Evolutionary conservation across 2,329 filamentous ascomycete genomes (phyloP).

Genomic region (Trichoderma citrinoviride): DNA sequence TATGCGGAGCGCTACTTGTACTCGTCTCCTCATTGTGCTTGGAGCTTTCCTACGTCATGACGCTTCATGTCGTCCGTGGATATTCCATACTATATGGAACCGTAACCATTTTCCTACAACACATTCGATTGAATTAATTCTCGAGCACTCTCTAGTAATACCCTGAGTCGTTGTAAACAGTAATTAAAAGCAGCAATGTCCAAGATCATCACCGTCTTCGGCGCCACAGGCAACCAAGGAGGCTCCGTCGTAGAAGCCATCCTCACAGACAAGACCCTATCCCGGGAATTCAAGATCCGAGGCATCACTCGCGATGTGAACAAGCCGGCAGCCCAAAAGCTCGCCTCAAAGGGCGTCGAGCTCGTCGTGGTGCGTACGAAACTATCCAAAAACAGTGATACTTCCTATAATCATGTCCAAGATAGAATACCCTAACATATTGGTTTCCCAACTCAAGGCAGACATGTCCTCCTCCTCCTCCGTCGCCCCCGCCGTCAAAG

Average conservation of each 20-base stretch:
- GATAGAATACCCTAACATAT: background rate
- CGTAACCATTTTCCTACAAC: background rate
- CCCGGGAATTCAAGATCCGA: conserved; percentile 44
- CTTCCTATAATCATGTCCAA: background rate
- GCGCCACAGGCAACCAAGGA: conserved; percentile 50
- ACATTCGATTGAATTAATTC: too few species aligned
- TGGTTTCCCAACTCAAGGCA: conserved; percentile 32
- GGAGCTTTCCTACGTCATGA: conserved; percentile 14
- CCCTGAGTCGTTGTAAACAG: too few species aligned
- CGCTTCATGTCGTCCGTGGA: background rate
- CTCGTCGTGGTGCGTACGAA: conserved; percentile 37
- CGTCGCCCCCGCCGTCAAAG: conserved; percentile 39
- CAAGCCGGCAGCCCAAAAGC: conserved; percentile 40
- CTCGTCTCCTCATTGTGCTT: background rate
- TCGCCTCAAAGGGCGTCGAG: conserved; percentile 43
- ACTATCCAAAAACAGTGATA: too few species aligned
- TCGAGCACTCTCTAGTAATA: too few species aligned
- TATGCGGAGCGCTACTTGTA: background rate
- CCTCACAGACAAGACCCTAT: conserved; percentile 46
- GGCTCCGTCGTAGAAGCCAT: conserved; percentile 46
- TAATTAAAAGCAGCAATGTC: conserved; percentile 32
- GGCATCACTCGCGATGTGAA: conserved; percentile 47
- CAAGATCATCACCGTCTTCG: conserved; percentile 45
- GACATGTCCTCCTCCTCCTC: conserved; percentile 40
- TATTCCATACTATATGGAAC: background rate